Percentiles rank a stretch among this genome's conserved stretches.
phyloP scores from a whole-genome alignment of 805 yeast genomes.

The Saccharomycopsis amapae region DNA sequence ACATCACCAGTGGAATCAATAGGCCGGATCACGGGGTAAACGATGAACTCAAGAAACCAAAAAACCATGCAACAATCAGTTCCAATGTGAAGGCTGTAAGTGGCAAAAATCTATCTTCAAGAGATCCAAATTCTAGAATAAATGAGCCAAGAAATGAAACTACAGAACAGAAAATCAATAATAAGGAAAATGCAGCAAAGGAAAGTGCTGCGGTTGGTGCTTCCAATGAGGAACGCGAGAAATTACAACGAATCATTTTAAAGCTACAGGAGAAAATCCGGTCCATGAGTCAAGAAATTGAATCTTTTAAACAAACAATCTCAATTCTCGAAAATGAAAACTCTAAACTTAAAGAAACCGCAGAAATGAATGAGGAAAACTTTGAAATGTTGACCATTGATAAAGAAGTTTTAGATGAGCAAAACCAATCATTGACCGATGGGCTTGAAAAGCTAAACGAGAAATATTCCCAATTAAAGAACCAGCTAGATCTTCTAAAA shows the following conservation, averaged over 20 bases:
- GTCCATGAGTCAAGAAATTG: conserved; percentile 27
- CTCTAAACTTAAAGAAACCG: conserved; percentile 15
- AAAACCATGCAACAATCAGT: too few relatives aligned
- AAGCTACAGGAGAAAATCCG: conserved; percentile 42
- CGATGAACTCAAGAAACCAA: too few relatives aligned
- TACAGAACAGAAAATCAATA: too few relatives aligned
- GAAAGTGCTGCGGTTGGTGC: background rate
- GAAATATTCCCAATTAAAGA: conserved; percentile 29
- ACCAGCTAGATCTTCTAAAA: conserved; percentile 27
- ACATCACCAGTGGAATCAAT: too few relatives aligned
- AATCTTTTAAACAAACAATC: conserved; percentile 26
- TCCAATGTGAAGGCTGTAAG: too few relatives aligned
- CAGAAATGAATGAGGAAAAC: conserved; percentile 25
- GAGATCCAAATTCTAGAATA: too few relatives aligned
- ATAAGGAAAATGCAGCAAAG: too few relatives aligned
- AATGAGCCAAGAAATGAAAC: too few relatives aligned
- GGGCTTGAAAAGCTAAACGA: conserved; percentile 28
- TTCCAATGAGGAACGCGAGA: conserved; percentile 1
- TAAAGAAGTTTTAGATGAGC: conserved; percentile 34
- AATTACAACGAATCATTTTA: conserved; percentile 31
- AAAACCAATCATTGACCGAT: conserved; percentile 28
- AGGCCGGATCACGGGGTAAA: too few relatives aligned
- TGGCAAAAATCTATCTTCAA: too few relatives aligned
- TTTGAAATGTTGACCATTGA: conserved; percentile 36
- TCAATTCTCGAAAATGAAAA: conserved; percentile 28